A percentile compares a stretch with the other conserved stretches of the same genome.
phyloP scores from a whole-genome alignment of 2,329 filamentous ascomycete species.

The Fusarium hostae region DNA sequence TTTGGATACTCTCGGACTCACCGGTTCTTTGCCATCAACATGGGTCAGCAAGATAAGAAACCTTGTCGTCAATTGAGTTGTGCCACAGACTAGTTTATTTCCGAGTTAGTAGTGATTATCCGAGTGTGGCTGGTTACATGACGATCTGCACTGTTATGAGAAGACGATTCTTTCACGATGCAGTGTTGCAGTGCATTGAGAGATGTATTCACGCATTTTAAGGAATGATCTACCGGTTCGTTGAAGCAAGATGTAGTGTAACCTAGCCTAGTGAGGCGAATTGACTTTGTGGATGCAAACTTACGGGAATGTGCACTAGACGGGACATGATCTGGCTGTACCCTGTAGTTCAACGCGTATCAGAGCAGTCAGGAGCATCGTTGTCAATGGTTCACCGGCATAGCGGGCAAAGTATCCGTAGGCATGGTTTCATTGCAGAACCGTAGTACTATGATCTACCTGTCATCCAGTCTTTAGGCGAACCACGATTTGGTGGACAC shows the following conservation, averaged over 20 bases:
- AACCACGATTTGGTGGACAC: not conserved
- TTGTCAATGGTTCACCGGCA: not conserved
- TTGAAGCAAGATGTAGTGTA: conserved; percentile 2
- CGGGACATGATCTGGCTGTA: not conserved
- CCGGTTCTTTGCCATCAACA: conserved; percentile 14
- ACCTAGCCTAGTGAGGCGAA: conserved; percentile 23
- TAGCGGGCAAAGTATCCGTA: accelerated
- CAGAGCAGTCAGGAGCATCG: accelerated
- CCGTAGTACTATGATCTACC: not conserved
- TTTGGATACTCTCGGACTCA: not conserved
- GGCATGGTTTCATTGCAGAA: not conserved
- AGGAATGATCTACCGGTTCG: conserved; percentile 22
- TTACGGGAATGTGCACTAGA: not conserved
- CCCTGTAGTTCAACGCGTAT: not conserved
- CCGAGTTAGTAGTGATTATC: not conserved
- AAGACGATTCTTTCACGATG: not conserved
- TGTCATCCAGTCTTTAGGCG: not conserved
- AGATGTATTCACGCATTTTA: not conserved
- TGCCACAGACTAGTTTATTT: conserved; percentile 9
- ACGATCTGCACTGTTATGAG: conserved; percentile 6
- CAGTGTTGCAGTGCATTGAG: conserved; percentile 14
- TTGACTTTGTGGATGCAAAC: not conserved
- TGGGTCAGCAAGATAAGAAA: conserved; percentile 25
- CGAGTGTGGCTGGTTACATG: conserved; percentile 2
- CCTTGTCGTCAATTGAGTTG: conserved; percentile 15